phyloP scores from a whole-genome alignment of 1,139 yeast genomes.

The Pichia sp. region DNA sequence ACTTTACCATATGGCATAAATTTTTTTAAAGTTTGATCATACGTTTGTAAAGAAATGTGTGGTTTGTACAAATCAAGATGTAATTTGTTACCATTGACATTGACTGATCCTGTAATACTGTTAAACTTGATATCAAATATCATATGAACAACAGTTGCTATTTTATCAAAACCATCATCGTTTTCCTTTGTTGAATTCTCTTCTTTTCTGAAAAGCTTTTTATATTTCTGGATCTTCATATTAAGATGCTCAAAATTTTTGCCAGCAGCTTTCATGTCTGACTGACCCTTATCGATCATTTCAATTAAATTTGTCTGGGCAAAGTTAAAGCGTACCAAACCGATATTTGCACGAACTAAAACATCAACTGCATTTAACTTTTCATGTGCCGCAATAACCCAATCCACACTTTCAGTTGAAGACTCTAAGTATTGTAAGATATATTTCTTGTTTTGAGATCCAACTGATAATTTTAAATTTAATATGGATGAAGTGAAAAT shows the following conservation, averaged over 20 bases:
- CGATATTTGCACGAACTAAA: slow-evolving; percentile 11
- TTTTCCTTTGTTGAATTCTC: too few relatives aligned
- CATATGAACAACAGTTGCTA: slow-evolving; percentile 4
- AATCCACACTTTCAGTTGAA: slow-evolving; percentile 12
- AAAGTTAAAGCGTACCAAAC: slow-evolving; percentile 19
- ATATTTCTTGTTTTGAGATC: slow-evolving; percentile 12
- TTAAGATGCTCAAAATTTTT: slow-evolving; percentile 4
- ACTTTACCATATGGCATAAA: slow-evolving; percentile 35
- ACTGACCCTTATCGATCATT: slow-evolving; percentile 14
- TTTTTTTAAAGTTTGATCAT: slow-evolving; percentile 14
- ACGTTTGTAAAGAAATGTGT: slow-evolving; percentile 15
- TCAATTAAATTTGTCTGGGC: slow-evolving; percentile 17
- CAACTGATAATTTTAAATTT: slow-evolving; percentile 6
- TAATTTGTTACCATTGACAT: slow-evolving; percentile 11
- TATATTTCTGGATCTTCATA: slow-evolving; percentile 1
- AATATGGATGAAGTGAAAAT: slow-evolving; percentile 4
- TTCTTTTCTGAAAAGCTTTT: too few relatives aligned
- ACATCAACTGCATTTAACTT: slow-evolving; percentile 5
- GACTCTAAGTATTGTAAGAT: slow-evolving; percentile 14
- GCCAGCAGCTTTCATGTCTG: slow-evolving; percentile 8
- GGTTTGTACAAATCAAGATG: slow-evolving; percentile 14
- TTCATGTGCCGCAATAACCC: slow-evolving; percentile 1
- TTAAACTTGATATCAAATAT: slow-evolving; percentile 4
- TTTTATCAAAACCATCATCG: background rate
- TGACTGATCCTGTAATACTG: background rate